Evolutionary conservation across 768 basidiomycete species (phyloP), one percentile per base, ranked within the genome.

Genomic region (Suillus variegatus): DNA sequence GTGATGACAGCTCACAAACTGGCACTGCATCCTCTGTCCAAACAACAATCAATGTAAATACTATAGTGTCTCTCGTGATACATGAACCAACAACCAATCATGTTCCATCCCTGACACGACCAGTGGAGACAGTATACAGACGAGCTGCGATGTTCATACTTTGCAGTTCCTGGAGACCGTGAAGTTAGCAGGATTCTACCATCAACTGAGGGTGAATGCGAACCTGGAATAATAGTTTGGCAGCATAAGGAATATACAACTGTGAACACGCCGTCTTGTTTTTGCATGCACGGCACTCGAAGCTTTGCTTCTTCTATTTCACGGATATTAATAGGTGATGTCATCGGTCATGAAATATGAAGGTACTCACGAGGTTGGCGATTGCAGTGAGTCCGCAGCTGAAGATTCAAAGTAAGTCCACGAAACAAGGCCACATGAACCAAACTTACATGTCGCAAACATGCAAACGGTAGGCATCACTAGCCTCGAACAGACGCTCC

Each of bases 231-330:
- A 98, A 84, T 63, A 97, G 79, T 77, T 99, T 97, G 22, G 97
- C 97, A 13, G 97, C 97, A 75, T 99, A 99, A 35, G 97, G 96
- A 76, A 97, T 93, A 71, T 93, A 92, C 7, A 94, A 75, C 70
- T 95, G 95, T 60, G 93, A 94, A 75, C 92, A 92, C 40, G 93
- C 93, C 20, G 95, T 97, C 82, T 96, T 96, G 82, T 97, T 98
- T 75, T 95, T 93, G 80, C 97, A 99, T 28, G 95, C 92, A 63
- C 97, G 92, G 75, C 97, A 99, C 85, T 99, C 95, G 77, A 98
- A 99, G 46, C 89, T 95, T 85, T 98, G 97, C 79, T 98, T 98
- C 91, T 99, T 98, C 88, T 89, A 69, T 36, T 41, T 41, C 44
- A 40, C 35, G 44, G 64, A 10, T 25, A 47, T 70, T 12, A 70